Evolutionary conservation across 1,284 basidiomycete species (phyloP).

Genomic region (Inonotus obliquus): DNA sequence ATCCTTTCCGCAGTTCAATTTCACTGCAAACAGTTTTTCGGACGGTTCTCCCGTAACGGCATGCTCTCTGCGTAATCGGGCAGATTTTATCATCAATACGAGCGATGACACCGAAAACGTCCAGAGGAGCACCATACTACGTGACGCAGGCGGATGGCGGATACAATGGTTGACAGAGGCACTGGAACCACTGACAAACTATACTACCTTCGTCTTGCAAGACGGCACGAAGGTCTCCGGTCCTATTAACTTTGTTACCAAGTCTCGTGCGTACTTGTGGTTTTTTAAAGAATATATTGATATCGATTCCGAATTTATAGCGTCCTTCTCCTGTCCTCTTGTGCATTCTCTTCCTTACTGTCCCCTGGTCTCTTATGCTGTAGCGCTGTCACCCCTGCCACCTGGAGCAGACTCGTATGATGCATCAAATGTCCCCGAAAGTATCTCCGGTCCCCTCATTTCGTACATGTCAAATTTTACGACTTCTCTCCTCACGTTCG

Average conservation of each 20-base stretch:
- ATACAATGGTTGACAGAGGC: slow-evolving; percentile 60
- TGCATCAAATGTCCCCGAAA: slow-evolving; percentile 45
- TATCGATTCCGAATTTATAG: slow-evolving; percentile 32
- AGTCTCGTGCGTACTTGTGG: slow-evolving; percentile 45
- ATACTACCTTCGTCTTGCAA: slow-evolving; percentile 60
- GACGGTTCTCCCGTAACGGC: slow-evolving; percentile 51
- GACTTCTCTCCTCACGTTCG: slow-evolving; percentile 59
- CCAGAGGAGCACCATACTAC: slow-evolving; percentile 46
- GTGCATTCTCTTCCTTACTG: slow-evolving; percentile 71
- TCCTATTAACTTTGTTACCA: slow-evolving; percentile 64
- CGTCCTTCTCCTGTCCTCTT: slow-evolving; percentile 67
- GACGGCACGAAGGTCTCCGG: slow-evolving; percentile 50
- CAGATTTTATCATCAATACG: slow-evolving; percentile 31
- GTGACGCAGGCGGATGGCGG: slow-evolving; percentile 55
- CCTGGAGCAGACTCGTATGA: slow-evolving; percentile 37
- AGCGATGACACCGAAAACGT: slow-evolving; percentile 18
- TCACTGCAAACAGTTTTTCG: slow-evolving; percentile 26
- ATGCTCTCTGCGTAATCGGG: slow-evolving; percentile 44
- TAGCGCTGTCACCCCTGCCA: slow-evolving; percentile 53
- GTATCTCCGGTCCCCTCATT: slow-evolving; percentile 46
- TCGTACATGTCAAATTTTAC: slow-evolving; percentile 71
- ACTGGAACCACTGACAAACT: slow-evolving; percentile 60
- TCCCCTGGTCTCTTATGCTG: slow-evolving; percentile 65
- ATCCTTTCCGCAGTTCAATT: slow-evolving; percentile 20
- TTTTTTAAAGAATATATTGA: neutral